phyloP scores from a whole-genome alignment of 768 basidiomycete genomes.

The Boletales sp. region DNA sequence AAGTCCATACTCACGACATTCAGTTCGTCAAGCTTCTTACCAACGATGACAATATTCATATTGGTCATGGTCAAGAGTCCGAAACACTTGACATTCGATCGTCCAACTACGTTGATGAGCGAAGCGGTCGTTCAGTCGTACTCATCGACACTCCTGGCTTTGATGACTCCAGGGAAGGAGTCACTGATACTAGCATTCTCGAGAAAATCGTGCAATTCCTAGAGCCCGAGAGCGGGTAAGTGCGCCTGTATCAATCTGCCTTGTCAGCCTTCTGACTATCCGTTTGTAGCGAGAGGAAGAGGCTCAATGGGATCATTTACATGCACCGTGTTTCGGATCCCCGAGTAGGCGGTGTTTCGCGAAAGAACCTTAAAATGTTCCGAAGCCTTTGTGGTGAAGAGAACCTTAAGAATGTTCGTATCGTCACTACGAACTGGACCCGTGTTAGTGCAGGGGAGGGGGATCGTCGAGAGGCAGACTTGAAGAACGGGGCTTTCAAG shows the following conservation, averaged over 20 bases:
- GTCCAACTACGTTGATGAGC: neutral
- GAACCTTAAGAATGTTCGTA: slow-evolving; percentile 39
- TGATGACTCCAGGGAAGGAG: slow-evolving; percentile 8
- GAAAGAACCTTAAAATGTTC: slow-evolving; percentile 42
- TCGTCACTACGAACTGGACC: slow-evolving; percentile 49
- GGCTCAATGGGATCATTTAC: slow-evolving; percentile 42
- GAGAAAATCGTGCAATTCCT: slow-evolving; percentile 9
- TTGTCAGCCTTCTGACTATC: neutral
- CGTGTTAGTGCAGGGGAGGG: slow-evolving; percentile 26
- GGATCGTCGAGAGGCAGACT: slow-evolving; percentile 22
- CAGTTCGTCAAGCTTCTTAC: slow-evolving; percentile 9
- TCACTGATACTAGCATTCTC: slow-evolving; percentile 21
- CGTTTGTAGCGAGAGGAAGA: slow-evolving; percentile 1
- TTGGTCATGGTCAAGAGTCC: slow-evolving; percentile 7
- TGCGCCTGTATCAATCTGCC: neutral
- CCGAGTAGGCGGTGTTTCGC: slow-evolving; percentile 39
- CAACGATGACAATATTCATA: neutral
- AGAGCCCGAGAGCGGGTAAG: neutral
- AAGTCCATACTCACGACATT: neutral
- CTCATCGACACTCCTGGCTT: slow-evolving; percentile 17
- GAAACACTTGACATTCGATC: slow-evolving; percentile 2
- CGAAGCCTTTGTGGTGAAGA: slow-evolving; percentile 42
- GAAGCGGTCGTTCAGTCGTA: neutral
- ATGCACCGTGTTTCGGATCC: slow-evolving; percentile 43
- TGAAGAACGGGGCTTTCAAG: slow-evolving; percentile 39